Base-by-base conservation (phyloP, 2,329 filamentous ascomycete genomes). In the Exophiala alcalophila region DNA sequence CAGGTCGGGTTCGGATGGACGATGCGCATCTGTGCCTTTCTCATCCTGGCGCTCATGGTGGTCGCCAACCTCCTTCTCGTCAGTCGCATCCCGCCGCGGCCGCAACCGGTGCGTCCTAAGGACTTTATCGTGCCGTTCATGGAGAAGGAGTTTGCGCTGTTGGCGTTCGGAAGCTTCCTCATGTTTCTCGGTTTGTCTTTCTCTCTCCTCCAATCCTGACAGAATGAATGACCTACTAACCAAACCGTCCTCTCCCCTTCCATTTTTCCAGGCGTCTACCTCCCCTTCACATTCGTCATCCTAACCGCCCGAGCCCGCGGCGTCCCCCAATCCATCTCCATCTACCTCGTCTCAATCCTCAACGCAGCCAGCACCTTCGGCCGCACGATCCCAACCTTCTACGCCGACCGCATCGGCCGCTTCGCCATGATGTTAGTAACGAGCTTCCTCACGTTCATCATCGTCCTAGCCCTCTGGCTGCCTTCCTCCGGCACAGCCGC, bases 21-120 rank as follows among this genome's bases (percentile, higher is more conserved):
- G 0, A 77, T 81, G 67, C 69, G 77, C 9, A 71, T 71, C 34
- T 67, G 65, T 15, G 65, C 78, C n/a, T 78, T 85, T 42, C 63
- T 84, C 38, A 79, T 86, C 50, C 71, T 86, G 47, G 72, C 68
- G 38, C 63, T 78, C 46, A 67, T 77, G 47, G 59, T 71, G 19
- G 65, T 83, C 45, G 72, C 76, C 18, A 66, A 68, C 19, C 55
- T 76, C 0, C 76, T 76, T 0, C 61, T 81, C 33, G 71, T 64
- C 35, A 75, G 75, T n/a, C 69, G 72, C 20, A 61, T 77, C 2
- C 63, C 68, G 10, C 71, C 70, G 1, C 58, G 46, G 19, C 58
- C 58, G 4, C 61, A 59, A 20, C 44, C 57, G 34, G 34, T 69
- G 47, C 20, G 43, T 28, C 24, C 57, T 14, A 39, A 55, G 39